Evolutionary conservation across 2,329 filamentous ascomycete species (phyloP), one percentile per base, ranked within the genome.

Genomic region (Fusarium metavorans): DNA sequence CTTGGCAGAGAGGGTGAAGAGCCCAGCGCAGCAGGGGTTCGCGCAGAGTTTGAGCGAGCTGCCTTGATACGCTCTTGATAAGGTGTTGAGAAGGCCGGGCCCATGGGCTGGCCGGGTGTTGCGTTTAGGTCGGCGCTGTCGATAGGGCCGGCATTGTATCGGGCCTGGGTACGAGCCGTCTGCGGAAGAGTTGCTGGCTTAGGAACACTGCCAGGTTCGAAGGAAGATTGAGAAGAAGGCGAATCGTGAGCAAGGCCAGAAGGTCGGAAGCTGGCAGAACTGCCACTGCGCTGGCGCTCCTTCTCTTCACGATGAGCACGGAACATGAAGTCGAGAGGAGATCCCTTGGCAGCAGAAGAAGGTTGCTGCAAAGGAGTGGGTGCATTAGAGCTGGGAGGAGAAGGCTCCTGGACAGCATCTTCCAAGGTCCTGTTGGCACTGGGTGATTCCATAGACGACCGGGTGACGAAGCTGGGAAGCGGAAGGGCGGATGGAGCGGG

Each of bases 311-410:
- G 90, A 77, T 98, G 94, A 37, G 95, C 95, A 71, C 93, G 92
- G 86, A 98, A 98, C 80, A 98, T 92, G 72, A 97, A 89, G 78
- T 98, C 95, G 6, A 98, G 87, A 1, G 95, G 95, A 13, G 95
- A 97, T 71, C 94, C 90, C 68, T 91, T 73, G 63, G 81, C 66
- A 64, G 77, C 75, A 67, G 78, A 70, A 65, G 82, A 68, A 77
- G 83, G 73, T 80, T 82, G 77, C 77, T 86, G 76, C 79, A 84
- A 77, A 34, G 86, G 83, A 7, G 87, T 87, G 3, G 84, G 83
- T 45, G 88, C 87, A 78, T 88, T 84, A 74, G 85, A 83, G 80
- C 89, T 87, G 34, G 85, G 89, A 14, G 89, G 88, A 64, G 87
- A 57, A 37, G 52, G 52, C 52, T 57, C 52, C 52, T 57, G 52